Evolutionary conservation across 805 yeast genomes (phyloP).

Genomic region (Spathaspora hagerdaliae): DNA sequence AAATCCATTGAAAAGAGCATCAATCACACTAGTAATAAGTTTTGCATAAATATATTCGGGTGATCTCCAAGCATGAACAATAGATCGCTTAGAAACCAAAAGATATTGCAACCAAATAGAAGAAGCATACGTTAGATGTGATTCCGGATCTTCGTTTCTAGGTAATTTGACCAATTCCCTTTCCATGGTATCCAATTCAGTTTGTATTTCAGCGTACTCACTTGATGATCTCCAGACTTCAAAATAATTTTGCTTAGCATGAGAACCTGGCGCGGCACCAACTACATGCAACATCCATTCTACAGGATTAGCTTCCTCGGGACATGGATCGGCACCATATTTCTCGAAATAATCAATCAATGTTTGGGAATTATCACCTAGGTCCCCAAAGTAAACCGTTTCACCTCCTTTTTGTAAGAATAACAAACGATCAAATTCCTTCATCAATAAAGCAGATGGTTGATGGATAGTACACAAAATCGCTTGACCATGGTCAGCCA

Average conservation of each 20-base stretch:
- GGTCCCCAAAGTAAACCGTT: constrained; percentile 78
- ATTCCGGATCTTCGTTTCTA: constrained; percentile 19
- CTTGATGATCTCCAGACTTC: constrained; percentile 72
- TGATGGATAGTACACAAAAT: constrained; percentile 65
- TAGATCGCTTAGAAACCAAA: constrained; percentile 24
- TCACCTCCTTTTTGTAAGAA: constrained; percentile 70
- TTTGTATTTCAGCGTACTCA: constrained; percentile 54
- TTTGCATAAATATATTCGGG: constrained; percentile 62
- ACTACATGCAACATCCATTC: constrained; percentile 89
- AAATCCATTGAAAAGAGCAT: constrained; percentile 69
- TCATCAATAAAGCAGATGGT: constrained; percentile 73
- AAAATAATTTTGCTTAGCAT: constrained; percentile 63
- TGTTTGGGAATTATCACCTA: constrained; percentile 57
- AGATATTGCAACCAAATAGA: constrained; percentile 24
- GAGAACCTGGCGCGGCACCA: constrained; percentile 79
- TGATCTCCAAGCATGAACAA: constrained; percentile 47
- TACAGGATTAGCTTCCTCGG: constrained; percentile 32
- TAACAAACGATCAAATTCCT: constrained; percentile 70
- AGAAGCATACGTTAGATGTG: constrained; percentile 26
- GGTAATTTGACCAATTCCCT: constrained; percentile 33
- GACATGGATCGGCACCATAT: constrained; percentile 53
- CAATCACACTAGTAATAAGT: constrained; percentile 46
- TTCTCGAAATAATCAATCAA: constrained; percentile 65
- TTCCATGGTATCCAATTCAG: constrained; percentile 63
- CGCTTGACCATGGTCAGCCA: constrained; percentile 36